These are phyloP conservation scores for Bryum argenteum DNA, from an alignment of 225 moss, liverwort and hornwort genomes.

Conservation along the genomic window DNA sequence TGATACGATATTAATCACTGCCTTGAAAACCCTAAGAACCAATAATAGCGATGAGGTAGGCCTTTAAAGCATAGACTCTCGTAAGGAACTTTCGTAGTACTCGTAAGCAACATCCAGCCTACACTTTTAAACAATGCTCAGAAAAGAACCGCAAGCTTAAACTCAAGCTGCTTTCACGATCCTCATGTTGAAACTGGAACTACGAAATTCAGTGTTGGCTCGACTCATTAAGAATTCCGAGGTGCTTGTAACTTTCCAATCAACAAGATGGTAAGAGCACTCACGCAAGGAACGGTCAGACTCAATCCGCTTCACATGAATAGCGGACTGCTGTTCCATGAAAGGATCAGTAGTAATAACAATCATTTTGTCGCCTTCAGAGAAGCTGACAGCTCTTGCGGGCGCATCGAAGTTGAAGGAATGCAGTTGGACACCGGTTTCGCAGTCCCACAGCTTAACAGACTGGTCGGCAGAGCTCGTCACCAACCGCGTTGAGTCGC, in stretches of 20 bases:
- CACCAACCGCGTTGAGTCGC: constrained; percentile 77
- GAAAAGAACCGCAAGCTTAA: no score
- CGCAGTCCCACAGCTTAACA: constrained; percentile 85
- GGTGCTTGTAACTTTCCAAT: neutral
- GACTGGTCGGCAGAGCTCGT: constrained; percentile 88
- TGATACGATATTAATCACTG: neutral
- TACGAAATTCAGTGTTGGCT: no score
- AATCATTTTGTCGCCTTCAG: constrained; percentile 81
- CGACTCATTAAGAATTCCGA: no score
- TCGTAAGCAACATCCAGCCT: neutral
- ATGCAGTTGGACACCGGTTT: constrained; percentile 69
- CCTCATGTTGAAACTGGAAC: no score
- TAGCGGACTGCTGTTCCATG: constrained; percentile 85
- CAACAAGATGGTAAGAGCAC: constrained; percentile 23
- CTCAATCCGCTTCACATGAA: constrained; percentile 81
- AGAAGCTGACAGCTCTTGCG: constrained; percentile 79
- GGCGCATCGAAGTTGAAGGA: constrained; percentile 84
- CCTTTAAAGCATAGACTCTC: neutral
- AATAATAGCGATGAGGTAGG: neutral
- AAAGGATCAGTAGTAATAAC: constrained; percentile 89
- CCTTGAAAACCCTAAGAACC: neutral
- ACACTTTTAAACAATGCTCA: neutral
- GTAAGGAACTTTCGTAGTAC: neutral
- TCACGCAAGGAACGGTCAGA: constrained; percentile 57
- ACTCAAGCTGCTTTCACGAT: no score